phyloP scores from a whole-genome alignment of 2,329 filamentous ascomycete genomes.

The Trichoderma citrinoviride region DNA sequence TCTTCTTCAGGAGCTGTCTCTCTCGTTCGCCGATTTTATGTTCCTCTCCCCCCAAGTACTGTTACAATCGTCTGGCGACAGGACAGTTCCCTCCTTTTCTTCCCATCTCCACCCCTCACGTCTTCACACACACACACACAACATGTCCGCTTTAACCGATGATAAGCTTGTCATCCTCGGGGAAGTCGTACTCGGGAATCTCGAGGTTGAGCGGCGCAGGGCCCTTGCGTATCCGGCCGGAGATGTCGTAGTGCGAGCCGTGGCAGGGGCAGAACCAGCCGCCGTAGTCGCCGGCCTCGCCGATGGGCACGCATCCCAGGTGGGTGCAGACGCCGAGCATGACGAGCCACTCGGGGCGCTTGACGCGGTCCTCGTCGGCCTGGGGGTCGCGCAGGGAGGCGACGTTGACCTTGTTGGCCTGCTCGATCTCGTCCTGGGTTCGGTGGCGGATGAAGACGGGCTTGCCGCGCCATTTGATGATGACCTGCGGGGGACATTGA shows the following conservation, averaged over 20 bases:
- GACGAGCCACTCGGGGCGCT: slow-evolving; percentile 98
- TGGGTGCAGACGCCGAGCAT: slow-evolving; percentile 99
- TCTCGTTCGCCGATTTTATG: background rate
- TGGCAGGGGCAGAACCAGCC: slow-evolving; percentile 99
- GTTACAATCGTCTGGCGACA: slow-evolving; percentile 26
- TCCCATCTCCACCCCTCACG: background rate
- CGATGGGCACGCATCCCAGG: slow-evolving; percentile 97
- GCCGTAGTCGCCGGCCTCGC: slow-evolving; percentile 95
- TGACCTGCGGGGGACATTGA: slow-evolving; percentile 58
- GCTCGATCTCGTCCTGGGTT: slow-evolving; percentile 86
- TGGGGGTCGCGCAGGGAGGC: slow-evolving; percentile 86
- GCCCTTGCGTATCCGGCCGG: slow-evolving; percentile 94
- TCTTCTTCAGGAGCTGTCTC: slow-evolving; percentile 25
- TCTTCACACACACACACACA: slow-evolving; percentile 12
- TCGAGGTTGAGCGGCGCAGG: slow-evolving; percentile 97
- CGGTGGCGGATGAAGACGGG: slow-evolving; percentile 99
- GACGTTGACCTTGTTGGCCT: slow-evolving; percentile 87
- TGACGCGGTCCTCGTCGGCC: slow-evolving; percentile 84
- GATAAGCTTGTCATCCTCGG: slow-evolving; percentile 80
- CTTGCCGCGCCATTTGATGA: slow-evolving; percentile 99
- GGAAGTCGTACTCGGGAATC: slow-evolving; percentile 89
- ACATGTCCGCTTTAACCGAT: slow-evolving; percentile 69
- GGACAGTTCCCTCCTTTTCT: slow-evolving; percentile 20
- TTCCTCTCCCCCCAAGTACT: slow-evolving; percentile 21
- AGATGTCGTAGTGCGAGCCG: slow-evolving; percentile 99